phyloP scores from a whole-genome alignment of 2,329 filamentous ascomycete genomes.

The Pseudonectria foliicola region DNA sequence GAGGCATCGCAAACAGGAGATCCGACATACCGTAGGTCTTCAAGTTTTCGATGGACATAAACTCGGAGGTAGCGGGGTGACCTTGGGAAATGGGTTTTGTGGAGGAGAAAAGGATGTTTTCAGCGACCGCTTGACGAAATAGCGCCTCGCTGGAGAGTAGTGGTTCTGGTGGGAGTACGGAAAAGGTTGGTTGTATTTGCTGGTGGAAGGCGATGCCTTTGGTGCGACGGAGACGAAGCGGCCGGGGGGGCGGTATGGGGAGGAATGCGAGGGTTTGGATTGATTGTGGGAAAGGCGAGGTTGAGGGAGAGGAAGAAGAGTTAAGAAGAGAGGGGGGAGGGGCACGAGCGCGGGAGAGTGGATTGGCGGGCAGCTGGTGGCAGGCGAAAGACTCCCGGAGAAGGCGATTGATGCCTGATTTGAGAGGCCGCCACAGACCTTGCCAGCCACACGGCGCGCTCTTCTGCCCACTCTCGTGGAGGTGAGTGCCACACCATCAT shows the following conservation, averaged over 20 bases:
- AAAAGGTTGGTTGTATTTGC: constrained; percentile 11
- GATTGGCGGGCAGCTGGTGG: constrained; percentile 4
- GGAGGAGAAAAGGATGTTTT: constrained; percentile 26
- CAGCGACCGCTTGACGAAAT: constrained; percentile 45
- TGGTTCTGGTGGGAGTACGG: constrained; percentile 10
- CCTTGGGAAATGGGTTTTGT: constrained; percentile 48
- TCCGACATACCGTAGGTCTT: constrained; percentile 77
- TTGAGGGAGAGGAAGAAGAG: constrained; percentile 15
- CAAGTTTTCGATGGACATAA: constrained; percentile 99
- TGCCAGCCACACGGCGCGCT: not conserved
- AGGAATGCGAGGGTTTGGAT: constrained; percentile 9
- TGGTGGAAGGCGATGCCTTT: not conserved
- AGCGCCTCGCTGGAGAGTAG: constrained; percentile 38
- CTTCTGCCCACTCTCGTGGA: too few species aligned
- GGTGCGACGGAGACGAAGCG: constrained; percentile 2
- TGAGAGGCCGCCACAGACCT: not conserved
- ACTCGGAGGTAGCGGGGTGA: constrained; percentile 64
- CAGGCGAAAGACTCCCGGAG: not conserved
- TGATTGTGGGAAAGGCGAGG: not conserved
- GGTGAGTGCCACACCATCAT: too few species aligned
- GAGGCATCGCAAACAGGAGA: not conserved
- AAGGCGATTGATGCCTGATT: constrained; percentile 1
- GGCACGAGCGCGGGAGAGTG: constrained; percentile 5
- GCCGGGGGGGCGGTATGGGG: not conserved
- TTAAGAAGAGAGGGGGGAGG: constrained; percentile 17